Evolutionary conservation across 2,329 filamentous ascomycete genomes (phyloP).

Genomic region (Alternaria sp.): DNA sequence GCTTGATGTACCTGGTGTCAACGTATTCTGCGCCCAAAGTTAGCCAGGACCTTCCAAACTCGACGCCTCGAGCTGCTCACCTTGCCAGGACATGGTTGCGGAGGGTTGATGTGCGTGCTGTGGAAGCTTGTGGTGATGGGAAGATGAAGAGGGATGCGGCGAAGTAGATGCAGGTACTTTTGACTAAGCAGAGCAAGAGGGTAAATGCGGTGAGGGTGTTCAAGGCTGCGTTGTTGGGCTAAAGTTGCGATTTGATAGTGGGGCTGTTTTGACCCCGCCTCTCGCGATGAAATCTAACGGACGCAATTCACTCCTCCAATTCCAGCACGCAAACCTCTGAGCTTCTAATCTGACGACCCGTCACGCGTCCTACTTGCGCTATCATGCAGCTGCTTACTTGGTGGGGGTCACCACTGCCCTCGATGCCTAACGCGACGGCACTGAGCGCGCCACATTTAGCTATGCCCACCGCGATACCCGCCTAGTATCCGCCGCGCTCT

Average conservation of each 20-base stretch:
- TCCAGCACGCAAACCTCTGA: neutral
- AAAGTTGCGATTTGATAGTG: conserved; percentile 24
- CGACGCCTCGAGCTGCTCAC: conserved; percentile 32
- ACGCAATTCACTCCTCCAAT: conserved; percentile 7
- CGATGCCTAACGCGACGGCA: conserved; percentile 1
- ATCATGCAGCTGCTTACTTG: conserved; percentile 25
- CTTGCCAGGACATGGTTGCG: conserved; percentile 53
- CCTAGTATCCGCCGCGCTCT: conserved; percentile 11
- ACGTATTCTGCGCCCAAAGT: conserved; percentile 48
- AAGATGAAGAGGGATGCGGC: conserved; percentile 17
- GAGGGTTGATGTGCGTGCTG: conserved; percentile 35
- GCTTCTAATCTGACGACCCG: neutral
- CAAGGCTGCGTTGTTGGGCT: conserved; percentile 25
- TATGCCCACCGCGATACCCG: conserved; percentile 15
- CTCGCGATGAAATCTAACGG: conserved; percentile 6
- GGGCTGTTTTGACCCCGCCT: conserved; percentile 21
- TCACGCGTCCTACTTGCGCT: conserved; percentile 32
- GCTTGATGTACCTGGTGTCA: conserved; percentile 45
- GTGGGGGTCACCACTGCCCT: conserved; percentile 17
- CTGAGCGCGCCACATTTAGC: neutral
- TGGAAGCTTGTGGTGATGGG: conserved; percentile 25
- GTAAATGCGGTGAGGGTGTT: conserved; percentile 32
- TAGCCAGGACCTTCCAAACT: conserved; percentile 23
- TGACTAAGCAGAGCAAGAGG: conserved; percentile 33
- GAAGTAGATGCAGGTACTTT: conserved; percentile 28